Percentiles rank a stretch among this genome's conserved stretches.
These are phyloP conservation scores for Trametes polyzona DNA, from an alignment of 1,284 basidiomycete species.

Conservation along the genomic window DNA sequence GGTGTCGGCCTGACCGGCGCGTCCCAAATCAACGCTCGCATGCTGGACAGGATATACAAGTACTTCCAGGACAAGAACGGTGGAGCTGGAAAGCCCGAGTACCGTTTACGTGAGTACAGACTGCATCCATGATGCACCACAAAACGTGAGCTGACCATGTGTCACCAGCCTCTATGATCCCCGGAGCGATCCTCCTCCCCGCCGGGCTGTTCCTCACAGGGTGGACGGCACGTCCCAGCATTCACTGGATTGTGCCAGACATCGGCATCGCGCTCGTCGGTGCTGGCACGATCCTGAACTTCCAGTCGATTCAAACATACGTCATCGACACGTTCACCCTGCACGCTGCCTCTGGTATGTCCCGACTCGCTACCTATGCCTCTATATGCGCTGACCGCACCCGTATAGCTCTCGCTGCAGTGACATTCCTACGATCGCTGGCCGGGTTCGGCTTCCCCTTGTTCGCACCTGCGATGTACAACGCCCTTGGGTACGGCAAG, in stretches of 20 bases:
- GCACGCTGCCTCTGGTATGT: conserved; percentile 62
- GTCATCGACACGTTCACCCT: conserved; percentile 70
- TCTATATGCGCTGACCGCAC: conserved; percentile 12
- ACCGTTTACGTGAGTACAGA: conserved; percentile 35
- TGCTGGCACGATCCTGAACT: conserved; percentile 56
- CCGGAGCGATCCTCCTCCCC: conserved; percentile 57
- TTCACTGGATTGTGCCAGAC: conserved; percentile 72
- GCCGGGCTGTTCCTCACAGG: conserved; percentile 67
- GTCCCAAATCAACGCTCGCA: conserved; percentile 62
- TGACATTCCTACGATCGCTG: conserved; percentile 58
- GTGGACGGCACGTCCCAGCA: conserved; percentile 59
- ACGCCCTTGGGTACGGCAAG: conserved; percentile 63
- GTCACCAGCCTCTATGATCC: conserved; percentile 57
- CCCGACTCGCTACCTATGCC: not conserved
- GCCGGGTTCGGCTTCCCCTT: conserved; percentile 71
- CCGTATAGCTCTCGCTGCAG: conserved; percentile 57
- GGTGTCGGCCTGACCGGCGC: conserved; percentile 56
- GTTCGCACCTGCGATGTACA: conserved; percentile 70
- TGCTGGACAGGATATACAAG: conserved; percentile 59
- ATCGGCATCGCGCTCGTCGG: conserved; percentile 62
- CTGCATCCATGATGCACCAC: not conserved
- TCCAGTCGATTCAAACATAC: conserved; percentile 65
- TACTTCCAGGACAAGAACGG: conserved; percentile 53
- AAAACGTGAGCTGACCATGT: not conserved
- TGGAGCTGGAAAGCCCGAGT: conserved; percentile 63